Percentiles rank a stretch among this genome's conserved stretches.
Conservation (phyloP, 1,139 yeast species). For the Candida neerlandica region DNA sequence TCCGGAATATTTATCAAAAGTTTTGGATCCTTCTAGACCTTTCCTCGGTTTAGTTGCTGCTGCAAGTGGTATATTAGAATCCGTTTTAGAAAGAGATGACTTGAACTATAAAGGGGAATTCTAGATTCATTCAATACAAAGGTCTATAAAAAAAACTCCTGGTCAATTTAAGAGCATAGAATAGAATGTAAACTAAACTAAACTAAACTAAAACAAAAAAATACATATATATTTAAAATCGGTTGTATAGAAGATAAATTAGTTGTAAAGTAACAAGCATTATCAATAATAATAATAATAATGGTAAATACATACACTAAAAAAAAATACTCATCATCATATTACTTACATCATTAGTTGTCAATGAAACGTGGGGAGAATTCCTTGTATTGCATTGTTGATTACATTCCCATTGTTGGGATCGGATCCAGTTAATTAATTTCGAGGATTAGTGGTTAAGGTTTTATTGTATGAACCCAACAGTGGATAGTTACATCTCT, state of each 20-base stretch:
- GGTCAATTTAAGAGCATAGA: not conserved
- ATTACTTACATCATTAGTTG: too few species aligned
- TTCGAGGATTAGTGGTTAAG: too few species aligned
- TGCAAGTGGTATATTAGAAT: slow-evolving; percentile 74
- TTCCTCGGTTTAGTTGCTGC: slow-evolving; percentile 96
- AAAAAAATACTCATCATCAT: not conserved
- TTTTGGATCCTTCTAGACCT: slow-evolving; percentile 94
- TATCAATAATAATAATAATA: not conserved
- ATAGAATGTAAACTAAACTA: too few species aligned
- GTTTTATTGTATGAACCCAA: too few species aligned
- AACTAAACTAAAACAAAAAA: not conserved
- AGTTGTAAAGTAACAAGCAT: slow-evolving; percentile 1
- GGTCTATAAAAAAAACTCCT: not conserved
- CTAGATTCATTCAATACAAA: slow-evolving; percentile 19
- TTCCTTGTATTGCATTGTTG: too few species aligned
- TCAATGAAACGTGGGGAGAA: not conserved
- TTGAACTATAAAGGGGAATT: slow-evolving; percentile 50
- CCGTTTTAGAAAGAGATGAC: slow-evolving; percentile 51
- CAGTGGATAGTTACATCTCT: too few species aligned
- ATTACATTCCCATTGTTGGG: too few species aligned
- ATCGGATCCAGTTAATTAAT: too few species aligned
- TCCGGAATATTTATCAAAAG: slow-evolving; percentile 96
- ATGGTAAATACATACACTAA: too few species aligned
- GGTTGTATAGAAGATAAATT: slow-evolving; percentile 3
- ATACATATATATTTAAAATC: not conserved